phyloP scores from a whole-genome alignment of 164 flowering plant species.

The Platanus orientalis region DNA sequence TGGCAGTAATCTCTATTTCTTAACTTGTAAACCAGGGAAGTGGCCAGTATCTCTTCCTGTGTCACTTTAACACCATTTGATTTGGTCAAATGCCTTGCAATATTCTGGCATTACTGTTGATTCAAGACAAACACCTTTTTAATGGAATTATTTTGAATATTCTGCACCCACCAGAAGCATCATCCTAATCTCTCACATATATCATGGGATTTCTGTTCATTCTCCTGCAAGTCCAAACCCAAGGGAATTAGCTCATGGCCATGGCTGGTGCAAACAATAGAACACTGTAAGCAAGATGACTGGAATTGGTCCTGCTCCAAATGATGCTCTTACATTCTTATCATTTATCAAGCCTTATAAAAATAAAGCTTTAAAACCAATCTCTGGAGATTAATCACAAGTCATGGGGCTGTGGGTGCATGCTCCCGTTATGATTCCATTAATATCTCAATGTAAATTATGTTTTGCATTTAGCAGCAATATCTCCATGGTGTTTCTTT shows the following conservation, averaged over 20 bases:
- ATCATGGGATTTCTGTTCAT: background rate
- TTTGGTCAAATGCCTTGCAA: background rate
- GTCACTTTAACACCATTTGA: background rate
- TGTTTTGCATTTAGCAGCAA: no score
- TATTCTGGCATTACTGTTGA: conserved; percentile 3
- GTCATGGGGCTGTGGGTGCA: no score
- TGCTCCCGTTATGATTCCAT: no score
- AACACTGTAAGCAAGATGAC: conserved; percentile 6
- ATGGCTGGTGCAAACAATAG: conserved; percentile 12
- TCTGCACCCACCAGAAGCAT: conserved; percentile 2
- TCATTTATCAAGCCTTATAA: background rate
- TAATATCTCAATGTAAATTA: no score
- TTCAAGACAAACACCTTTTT: conserved; percentile 25
- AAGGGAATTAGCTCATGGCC: conserved; percentile 16
- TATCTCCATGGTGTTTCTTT: no score
- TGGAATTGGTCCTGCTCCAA: background rate
- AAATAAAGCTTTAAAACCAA: background rate
- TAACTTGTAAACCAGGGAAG: no score
- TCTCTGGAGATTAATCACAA: no score
- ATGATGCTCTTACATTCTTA: background rate
- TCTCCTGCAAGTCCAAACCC: conserved; percentile 15
- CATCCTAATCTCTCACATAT: conserved; percentile 1
- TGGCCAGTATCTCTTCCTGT: no score
- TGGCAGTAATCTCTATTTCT: background rate
- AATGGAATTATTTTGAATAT: conserved; percentile 13